Evolutionary conservation across 164 flowering plant species (phyloP).

Genomic region (Annona cherimola): DNA sequence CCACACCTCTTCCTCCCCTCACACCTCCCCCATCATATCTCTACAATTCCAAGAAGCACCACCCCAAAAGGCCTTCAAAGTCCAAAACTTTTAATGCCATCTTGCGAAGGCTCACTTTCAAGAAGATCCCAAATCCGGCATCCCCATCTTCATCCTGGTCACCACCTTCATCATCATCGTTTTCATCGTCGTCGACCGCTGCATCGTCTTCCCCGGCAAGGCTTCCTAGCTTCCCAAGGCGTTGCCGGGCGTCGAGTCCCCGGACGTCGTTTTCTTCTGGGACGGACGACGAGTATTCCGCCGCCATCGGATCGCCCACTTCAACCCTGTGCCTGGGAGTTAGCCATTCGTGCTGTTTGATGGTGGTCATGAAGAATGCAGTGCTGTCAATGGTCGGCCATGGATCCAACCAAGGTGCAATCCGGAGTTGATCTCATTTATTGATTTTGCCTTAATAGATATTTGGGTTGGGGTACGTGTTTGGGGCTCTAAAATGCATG

Average conservation of each 20-base stretch:
- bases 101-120: conserved; percentile 14
- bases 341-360: conserved; percentile 7
- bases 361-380: conserved; percentile 21
- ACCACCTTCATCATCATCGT: conserved; percentile 8
- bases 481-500: conserved; percentile 4
- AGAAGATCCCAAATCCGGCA: conserved; percentile 5
- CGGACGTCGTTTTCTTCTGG: conserved; percentile 28
- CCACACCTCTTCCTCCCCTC: conserved; percentile 43
- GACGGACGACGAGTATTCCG: conserved; percentile 15
- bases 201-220: conserved; percentile 9
- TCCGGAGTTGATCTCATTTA: neutral
- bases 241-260: conserved; percentile 8
- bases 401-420: conserved; percentile 24
- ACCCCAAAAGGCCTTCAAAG: conserved; percentile 21
- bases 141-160: conserved; percentile 10
- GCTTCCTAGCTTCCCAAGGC: neutral
- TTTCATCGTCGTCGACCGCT: conserved; percentile 12
- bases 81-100: conserved; percentile 10
- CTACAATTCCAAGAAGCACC: conserved; percentile 11
- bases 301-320: conserved; percentile 22
- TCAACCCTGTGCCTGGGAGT: conserved; percentile 22
- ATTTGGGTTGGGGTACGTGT: neutral
- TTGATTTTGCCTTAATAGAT: neutral
- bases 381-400: conserved; percentile 23
- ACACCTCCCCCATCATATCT: conserved; percentile 70